phyloP scores from a whole-genome alignment of 192 early-diverging fungal genomes.

The Funneliformis geosporum region DNA sequence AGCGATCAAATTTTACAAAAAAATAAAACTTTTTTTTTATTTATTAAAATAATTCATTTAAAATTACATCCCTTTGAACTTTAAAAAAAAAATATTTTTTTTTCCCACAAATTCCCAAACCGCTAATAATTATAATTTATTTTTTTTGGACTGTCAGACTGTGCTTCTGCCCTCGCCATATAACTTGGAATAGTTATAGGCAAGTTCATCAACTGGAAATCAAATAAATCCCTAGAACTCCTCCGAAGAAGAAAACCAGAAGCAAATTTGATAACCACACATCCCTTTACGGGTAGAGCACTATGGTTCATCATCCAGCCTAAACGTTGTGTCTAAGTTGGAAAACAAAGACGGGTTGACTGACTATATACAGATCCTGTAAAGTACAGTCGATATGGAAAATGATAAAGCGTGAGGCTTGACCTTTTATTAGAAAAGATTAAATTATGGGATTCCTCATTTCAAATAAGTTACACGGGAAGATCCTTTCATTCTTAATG shows the following conservation, averaged over 20 bases:
- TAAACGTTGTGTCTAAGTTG: conserved; percentile 38
- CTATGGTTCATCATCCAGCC: conserved; percentile 35
- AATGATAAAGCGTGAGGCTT: background rate
- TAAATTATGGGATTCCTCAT: background rate
- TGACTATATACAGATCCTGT: conserved; percentile 42
- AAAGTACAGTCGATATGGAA: conserved; percentile 39
- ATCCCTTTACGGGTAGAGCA: conserved; percentile 34
- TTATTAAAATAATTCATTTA: no score
- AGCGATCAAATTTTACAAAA: no score
- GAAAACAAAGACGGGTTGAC: conserved; percentile 39
- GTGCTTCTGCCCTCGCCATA: conserved; percentile 27
- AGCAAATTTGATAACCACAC: conserved; percentile 9
- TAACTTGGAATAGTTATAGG: conserved; percentile 3
- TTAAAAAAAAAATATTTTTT: no score
- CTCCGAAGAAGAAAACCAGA: background rate
- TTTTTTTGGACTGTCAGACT: conserved; percentile 30
- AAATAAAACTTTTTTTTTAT: no score
- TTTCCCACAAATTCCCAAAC: background rate
- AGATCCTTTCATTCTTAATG: no score
- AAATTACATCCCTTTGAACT: no score
- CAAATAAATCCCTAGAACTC: background rate
- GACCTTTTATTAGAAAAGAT: background rate
- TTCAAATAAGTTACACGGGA: background rate
- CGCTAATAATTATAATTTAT: background rate
- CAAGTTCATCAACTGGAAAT: conserved; percentile 37